Conservation (phyloP, 1,284 basidiomycete species). For the Puccinia triticina region DNA sequence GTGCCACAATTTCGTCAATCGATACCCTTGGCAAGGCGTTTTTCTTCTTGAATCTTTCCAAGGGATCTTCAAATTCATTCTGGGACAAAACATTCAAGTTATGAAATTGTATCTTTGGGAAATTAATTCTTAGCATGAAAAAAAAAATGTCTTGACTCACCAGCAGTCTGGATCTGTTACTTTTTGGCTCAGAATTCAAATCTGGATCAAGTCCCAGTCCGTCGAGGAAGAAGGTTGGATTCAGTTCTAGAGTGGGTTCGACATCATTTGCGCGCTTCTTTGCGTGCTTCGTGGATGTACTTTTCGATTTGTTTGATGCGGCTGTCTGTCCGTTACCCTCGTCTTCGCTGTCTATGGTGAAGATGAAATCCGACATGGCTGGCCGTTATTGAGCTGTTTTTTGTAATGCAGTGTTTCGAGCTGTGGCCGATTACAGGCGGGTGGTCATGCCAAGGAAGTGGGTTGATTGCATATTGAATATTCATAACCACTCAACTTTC, state of each 20-base stretch:
- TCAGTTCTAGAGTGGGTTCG: conserved; percentile 35
- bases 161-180: not conserved
- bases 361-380: conserved; percentile 49
- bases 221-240: conserved; percentile 45
- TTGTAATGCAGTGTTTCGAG: not conserved
- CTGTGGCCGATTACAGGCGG: not conserved
- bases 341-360: conserved; percentile 46
- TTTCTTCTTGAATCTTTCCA: conserved; percentile 56
- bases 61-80: conserved; percentile 56
- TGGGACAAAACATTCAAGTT: not conserved
- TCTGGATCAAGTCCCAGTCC: conserved; percentile 34
- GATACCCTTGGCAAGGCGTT: conserved; percentile 72
- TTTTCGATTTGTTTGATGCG: conserved; percentile 7
- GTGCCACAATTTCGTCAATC: conserved; percentile 86
- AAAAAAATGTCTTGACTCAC: not conserved
- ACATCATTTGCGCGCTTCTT: conserved; percentile 3
- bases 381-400: not conserved
- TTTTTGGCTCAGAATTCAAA: conserved; percentile 8
- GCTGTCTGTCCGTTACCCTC: conserved; percentile 3
- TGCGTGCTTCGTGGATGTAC: not conserved
- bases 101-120: not conserved
- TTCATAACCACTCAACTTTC: not conserved
- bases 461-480: conserved; percentile 15
- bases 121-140: not conserved
- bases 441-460: not conserved